A percentile compares a stretch with the other conserved stretches of the same genome.
phyloP scores from a whole-genome alignment of 2,329 filamentous ascomycete species.

The Claviceps humidiphila region DNA sequence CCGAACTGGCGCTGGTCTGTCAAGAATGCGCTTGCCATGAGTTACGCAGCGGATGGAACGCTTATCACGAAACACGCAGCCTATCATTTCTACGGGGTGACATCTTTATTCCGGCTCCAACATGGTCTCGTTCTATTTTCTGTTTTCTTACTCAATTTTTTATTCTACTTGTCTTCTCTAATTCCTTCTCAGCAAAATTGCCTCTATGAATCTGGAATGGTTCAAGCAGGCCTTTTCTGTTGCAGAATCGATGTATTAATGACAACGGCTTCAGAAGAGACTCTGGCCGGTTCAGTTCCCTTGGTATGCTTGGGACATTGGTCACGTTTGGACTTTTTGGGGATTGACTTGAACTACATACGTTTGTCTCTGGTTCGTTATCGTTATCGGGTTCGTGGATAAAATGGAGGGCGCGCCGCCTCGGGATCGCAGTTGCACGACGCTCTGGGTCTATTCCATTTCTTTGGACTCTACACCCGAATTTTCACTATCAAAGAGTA shows the following conservation, averaged over 20 bases:
- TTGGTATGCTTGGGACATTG: neutral
- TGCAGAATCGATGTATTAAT: neutral
- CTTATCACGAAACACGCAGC: neutral
- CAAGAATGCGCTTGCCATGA: neutral
- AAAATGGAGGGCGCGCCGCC: neutral
- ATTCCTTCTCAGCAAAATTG: neutral
- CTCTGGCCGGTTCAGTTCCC: neutral
- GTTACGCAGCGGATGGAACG: neutral
- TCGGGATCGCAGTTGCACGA: constrained; percentile 1
- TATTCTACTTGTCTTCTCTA: neutral
- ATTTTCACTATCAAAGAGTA: neutral
- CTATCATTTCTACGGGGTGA: neutral
- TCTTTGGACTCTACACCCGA: neutral
- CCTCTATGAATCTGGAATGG: constrained; percentile 1
- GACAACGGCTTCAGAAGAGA: constrained; percentile 1
- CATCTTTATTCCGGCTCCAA: neutral
- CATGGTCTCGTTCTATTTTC: neutral
- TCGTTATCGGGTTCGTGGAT: neutral
- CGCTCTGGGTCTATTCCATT: neutral
- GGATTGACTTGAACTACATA: neutral
- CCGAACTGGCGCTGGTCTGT: neutral
- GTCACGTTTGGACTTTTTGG: neutral
- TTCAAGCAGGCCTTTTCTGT: neutral
- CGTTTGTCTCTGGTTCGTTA: neutral
- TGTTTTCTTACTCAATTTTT: neutral